phyloP scores from a whole-genome alignment of 768 basidiomycete genomes.

The Daedaleopsis nitida region DNA sequence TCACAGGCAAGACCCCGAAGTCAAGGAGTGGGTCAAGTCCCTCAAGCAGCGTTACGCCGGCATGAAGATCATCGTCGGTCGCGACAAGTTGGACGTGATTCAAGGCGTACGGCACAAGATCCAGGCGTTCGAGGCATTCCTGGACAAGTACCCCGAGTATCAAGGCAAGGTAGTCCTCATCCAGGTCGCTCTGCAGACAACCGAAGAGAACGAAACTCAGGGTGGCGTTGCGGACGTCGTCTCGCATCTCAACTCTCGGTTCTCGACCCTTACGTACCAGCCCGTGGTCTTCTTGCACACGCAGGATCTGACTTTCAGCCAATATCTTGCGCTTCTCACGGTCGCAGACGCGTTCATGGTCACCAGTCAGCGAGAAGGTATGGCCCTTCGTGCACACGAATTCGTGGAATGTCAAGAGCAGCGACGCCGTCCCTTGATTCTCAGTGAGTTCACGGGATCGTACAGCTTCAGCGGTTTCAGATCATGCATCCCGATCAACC shows the following conservation, averaged over 20 bases:
- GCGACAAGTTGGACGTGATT: conserved; percentile 88
- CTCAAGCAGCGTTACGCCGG: conserved; percentile 83
- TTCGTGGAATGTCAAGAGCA: conserved; percentile 85
- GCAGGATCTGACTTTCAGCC: conserved; percentile 81
- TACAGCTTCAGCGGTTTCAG: conserved; percentile 88
- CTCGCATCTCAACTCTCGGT: conserved; percentile 79
- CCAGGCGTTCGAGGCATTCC: conserved; percentile 79
- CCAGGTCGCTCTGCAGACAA: conserved; percentile 85
- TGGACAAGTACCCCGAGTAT: conserved; percentile 78
- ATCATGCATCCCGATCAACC: conserved; percentile 84
- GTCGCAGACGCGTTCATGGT: conserved; percentile 87
- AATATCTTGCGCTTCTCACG: conserved; percentile 80
- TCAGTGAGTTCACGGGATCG: conserved; percentile 88
- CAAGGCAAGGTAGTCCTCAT: conserved; percentile 83
- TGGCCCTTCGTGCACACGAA: conserved; percentile 83
- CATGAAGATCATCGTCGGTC: conserved; percentile 84
- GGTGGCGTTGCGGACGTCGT: conserved; percentile 76
- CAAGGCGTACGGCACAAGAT: conserved; percentile 87
- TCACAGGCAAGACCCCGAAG: conserved; percentile 69
- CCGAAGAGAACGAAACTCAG: conserved; percentile 72
- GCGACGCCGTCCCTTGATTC: conserved; percentile 65
- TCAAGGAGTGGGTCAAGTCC: conserved; percentile 78
- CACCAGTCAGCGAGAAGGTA: conserved; percentile 83
- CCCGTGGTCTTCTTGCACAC: conserved; percentile 87
- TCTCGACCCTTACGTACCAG: conserved; percentile 84